phyloP scores from a whole-genome alignment of 768 basidiomycete genomes.

The Saitozyma podzolica region DNA sequence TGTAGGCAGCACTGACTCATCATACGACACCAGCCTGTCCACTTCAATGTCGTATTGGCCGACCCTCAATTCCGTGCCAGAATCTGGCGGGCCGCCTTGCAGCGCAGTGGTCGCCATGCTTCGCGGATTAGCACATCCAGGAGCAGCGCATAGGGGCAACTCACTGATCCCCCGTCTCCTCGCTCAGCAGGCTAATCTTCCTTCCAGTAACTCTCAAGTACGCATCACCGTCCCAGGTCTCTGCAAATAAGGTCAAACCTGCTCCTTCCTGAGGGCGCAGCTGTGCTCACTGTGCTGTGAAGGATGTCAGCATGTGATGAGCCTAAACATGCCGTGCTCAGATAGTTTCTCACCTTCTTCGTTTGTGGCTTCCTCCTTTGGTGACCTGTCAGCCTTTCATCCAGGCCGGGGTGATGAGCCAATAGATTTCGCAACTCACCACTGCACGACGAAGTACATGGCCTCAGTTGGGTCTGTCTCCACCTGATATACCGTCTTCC shows the following conservation, averaged over 20 bases:
- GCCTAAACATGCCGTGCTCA: too few relatives aligned
- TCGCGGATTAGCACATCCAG: neutral
- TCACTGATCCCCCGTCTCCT: conserved; percentile 42
- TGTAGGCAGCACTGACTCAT: conserved; percentile 23
- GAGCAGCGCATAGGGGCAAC: conserved; percentile 1
- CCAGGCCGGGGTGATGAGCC: too few relatives aligned
- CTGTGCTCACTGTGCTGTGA: conserved; percentile 34
- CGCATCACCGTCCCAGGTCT: conserved; percentile 53
- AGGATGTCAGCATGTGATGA: conserved; percentile 1
- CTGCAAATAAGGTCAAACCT: conserved; percentile 13
- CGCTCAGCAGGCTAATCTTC: conserved; percentile 40
- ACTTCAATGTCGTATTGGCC: conserved; percentile 35
- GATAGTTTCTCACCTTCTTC: conserved; percentile 34
- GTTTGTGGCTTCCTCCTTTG: conserved; percentile 41
- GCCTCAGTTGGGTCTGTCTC: conserved; percentile 7
- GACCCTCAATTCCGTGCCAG: conserved; percentile 42
- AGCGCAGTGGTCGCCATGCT: conserved; percentile 25
- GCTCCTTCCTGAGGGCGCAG: neutral
- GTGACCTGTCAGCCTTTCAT: conserved; percentile 1
- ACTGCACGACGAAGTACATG: conserved; percentile 32
- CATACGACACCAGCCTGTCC: conserved; percentile 22
- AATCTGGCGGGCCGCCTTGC: conserved; percentile 19
- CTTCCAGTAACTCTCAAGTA: conserved; percentile 40
- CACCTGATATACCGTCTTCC: conserved; percentile 24
- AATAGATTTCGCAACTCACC: conserved; percentile 23